Evolutionary conservation across 306 rosid genomes (phyloP), one percentile per base, ranked within the genome.

Genomic region (Mimosa bimucronata): DNA sequence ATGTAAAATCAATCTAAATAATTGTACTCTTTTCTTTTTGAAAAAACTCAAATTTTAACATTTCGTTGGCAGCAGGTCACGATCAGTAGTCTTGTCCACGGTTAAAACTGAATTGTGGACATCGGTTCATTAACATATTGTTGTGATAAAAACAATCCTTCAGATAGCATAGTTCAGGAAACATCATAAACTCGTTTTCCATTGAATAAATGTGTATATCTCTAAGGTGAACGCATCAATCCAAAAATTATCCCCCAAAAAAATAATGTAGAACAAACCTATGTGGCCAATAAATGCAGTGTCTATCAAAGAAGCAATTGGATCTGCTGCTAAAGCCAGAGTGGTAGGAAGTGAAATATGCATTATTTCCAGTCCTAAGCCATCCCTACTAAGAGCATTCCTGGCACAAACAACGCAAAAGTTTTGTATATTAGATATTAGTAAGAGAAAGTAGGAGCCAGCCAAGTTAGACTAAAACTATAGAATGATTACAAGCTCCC

Each of bases 291-390:
- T 85, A 73, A 82, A 85, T 71, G 88, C 88, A 45, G 86, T 85
- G 62, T 85, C 88, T 9, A 85, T 79, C 18, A 85, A 69, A 26
- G 88, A 85, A 75, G 88, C 88, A 85, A 85, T 23, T 53, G 88
- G 88, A 76, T 85, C 88, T 71, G 88, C 88, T n/a, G 86, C 84
- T 52, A 85, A 79, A 71, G 88, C 86, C 45, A 85, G 73, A 37
- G 83, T 82, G 38, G 88, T 75, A 26, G 88, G 88, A 45, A 85
- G 50, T 34, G 88, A 18, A 41, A 85, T 79, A 14, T 79, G 61
- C 83, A 85, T 67, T 74, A 85, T 82, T 82, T 85, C 88, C 69
- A 66, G 55, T 40, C 88, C 88, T 9, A 85, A 73, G 57, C 69
- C 85, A 73, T 85, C 88, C 60, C 26, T 74, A 21, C 70, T 7